These are phyloP conservation scores for Daedaleopsis sinensis DNA, from an alignment of 768 basidiomycete genomes.

Conservation along the genomic window DNA sequence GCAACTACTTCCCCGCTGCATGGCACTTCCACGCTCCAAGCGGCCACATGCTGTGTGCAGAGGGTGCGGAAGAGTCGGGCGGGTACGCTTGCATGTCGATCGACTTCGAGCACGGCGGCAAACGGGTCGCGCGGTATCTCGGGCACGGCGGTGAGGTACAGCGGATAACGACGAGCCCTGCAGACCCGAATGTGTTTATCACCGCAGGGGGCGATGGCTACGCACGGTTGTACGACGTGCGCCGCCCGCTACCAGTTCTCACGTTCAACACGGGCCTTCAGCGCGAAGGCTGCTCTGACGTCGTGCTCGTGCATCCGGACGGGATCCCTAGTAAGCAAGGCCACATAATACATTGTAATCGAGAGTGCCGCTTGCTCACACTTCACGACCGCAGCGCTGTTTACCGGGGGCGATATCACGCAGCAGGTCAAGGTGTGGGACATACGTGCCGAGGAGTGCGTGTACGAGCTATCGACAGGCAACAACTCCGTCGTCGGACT, in stretches of 20 bases:
- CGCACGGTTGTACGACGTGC: constrained; percentile 42
- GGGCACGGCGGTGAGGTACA: constrained; percentile 40
- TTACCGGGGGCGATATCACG: constrained; percentile 32
- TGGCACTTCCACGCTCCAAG: constrained; percentile 33
- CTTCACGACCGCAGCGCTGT: constrained; percentile 19
- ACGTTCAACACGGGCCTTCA: constrained; percentile 32
- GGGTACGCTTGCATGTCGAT: constrained; percentile 24
- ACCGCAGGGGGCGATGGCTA: constrained; percentile 41
- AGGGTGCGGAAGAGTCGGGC: constrained; percentile 10
- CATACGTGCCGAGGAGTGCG: constrained; percentile 35
- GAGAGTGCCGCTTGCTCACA: not conserved
- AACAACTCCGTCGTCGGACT: constrained; percentile 43
- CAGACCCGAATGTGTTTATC: constrained; percentile 40
- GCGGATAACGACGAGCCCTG: constrained; percentile 37
- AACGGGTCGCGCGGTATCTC: constrained; percentile 35
- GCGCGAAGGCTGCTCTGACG: constrained; percentile 26
- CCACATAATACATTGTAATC: not conserved
- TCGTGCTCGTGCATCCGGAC: constrained; percentile 38
- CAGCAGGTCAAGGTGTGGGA: constrained; percentile 49
- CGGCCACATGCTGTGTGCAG: constrained; percentile 29
- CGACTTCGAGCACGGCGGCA: constrained; percentile 41
- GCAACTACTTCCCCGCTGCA: constrained; percentile 1
- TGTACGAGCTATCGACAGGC: constrained; percentile 48
- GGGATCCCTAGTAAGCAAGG: constrained; percentile 38
- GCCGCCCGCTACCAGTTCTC: constrained; percentile 40